Evolutionary conservation across 169 alveolate genomes (phyloP).

Genomic region (Cryptosporidium xiaoi): DNA sequence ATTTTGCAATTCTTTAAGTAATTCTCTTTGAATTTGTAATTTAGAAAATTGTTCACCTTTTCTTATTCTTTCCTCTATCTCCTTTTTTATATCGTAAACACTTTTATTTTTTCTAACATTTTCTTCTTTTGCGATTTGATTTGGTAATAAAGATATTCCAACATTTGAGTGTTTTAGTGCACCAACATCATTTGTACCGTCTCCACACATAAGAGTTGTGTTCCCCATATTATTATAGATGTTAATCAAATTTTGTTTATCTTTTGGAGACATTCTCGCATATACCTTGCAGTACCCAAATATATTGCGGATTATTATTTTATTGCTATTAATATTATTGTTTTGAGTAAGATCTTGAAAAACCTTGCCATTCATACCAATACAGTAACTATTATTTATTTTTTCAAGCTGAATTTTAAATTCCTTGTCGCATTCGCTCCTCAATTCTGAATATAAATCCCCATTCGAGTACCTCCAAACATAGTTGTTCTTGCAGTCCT

Average conservation of each 20-base stretch:
- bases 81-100: slow-evolving; percentile 55
- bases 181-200: slow-evolving; percentile 99
- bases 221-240: slow-evolving; percentile 83
- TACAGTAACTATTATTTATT: slow-evolving; percentile 25
- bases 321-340: slow-evolving; percentile 38
- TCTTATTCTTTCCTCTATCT: slow-evolving; percentile 69
- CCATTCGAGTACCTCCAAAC: slow-evolving; percentile 74
- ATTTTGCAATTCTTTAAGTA: slow-evolving; percentile 81
- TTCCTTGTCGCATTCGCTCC: slow-evolving; percentile 3
- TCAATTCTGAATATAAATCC: slow-evolving; percentile 69
- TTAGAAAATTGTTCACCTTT: slow-evolving; percentile 26
- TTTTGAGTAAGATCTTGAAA: slow-evolving; percentile 77
- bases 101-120: slow-evolving; percentile 73
- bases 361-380: slow-evolving; percentile 79
- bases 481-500: background rate
- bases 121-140: slow-evolving; percentile 11
- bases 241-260: slow-evolving; percentile 89
- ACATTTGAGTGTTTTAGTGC: slow-evolving; percentile 97
- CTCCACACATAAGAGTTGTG: slow-evolving; percentile 96
- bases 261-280: slow-evolving; percentile 96
- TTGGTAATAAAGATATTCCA: slow-evolving; percentile 94
- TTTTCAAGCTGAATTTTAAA: slow-evolving; percentile 19
- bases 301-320: slow-evolving; percentile 23
- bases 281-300: slow-evolving; percentile 81
- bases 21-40: slow-evolving; percentile 74